phyloP scores from a whole-genome alignment of 805 yeast genomes.

The Cephaloascus fragrans region DNA sequence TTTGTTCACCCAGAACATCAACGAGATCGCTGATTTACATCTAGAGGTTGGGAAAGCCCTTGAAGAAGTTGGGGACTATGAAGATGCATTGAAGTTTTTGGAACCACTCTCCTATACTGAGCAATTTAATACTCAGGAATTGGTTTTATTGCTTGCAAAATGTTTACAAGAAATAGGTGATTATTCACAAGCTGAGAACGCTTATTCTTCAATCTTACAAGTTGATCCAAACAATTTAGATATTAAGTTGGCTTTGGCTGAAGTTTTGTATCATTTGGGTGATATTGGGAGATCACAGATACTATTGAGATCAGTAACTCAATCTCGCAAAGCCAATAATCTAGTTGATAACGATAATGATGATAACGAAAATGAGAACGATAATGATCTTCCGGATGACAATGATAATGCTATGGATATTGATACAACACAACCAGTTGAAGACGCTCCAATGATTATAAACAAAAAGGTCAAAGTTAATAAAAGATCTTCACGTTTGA shows the following conservation, averaged over 20 bases:
- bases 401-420: no score
- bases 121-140: conserved; percentile 40
- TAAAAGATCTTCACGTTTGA: conserved; percentile 12
- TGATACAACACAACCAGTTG: conserved; percentile 12
- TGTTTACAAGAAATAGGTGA: conserved; percentile 71
- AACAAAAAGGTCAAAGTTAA: conserved; percentile 3
- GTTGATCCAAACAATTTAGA: conserved; percentile 59
- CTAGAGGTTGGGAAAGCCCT: conserved; percentile 68
- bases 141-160: conserved; percentile 56
- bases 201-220: conserved; percentile 44
- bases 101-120: conserved; percentile 45
- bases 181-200: conserved; percentile 51
- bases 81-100: conserved; percentile 69
- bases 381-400: no score
- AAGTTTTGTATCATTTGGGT: conserved; percentile 61
- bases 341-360: conserved; percentile 5
- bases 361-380: conserved; percentile 13
- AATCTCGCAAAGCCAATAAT: neutral
- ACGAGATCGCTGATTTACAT: conserved; percentile 63
- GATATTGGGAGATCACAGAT: conserved; percentile 23
- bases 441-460: conserved; percentile 8
- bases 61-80: conserved; percentile 56
- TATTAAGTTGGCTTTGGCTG: conserved; percentile 70
- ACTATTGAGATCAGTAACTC: neutral
- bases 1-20: conserved; percentile 45